Conservation (phyloP, 495 filamentous ascomycete species). For the Cercophora sp. region DNA sequence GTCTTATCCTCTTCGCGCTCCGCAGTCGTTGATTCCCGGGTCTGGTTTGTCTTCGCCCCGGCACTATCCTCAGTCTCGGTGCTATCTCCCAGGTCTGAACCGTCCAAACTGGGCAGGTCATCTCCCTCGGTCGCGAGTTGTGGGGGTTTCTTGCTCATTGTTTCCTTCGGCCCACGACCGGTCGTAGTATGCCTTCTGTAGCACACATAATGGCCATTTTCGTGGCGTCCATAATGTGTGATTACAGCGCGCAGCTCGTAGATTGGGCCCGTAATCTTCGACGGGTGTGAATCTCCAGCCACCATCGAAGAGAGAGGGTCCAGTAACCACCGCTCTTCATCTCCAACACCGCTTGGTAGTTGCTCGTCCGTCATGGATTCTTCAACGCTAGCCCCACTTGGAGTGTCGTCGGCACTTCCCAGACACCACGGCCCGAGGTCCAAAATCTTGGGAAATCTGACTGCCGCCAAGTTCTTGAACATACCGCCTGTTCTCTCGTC, state of each 20-base stretch:
- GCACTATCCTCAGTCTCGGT: no score
- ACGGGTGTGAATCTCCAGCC: constrained; percentile 38
- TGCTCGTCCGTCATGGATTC: background rate
- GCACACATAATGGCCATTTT: constrained; percentile 94
- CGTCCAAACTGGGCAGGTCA: background rate
- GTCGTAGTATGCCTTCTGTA: constrained; percentile 63
- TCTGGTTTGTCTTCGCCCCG: no score
- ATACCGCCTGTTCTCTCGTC: constrained; percentile 73
- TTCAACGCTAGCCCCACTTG: constrained; percentile 8
- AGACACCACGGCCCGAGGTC: constrained; percentile 79
- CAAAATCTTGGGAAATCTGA: constrained; percentile 68
- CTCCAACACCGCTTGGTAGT: background rate
- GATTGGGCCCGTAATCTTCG: constrained; percentile 46
- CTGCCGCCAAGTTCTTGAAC: constrained; percentile 75
- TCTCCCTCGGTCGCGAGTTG: constrained; percentile 1
- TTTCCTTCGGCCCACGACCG: background rate
- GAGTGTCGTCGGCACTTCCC: constrained; percentile 48
- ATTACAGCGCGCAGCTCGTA: constrained; percentile 84
- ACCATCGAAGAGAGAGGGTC: constrained; percentile 69
- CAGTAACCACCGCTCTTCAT: constrained; percentile 61
- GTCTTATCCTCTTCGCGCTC: no score
- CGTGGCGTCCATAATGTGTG: constrained; percentile 84
- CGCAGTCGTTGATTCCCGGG: no score
- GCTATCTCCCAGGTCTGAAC: no score
- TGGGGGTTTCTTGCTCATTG: background rate